A percentile compares a stretch with the other conserved stretches of the same genome.
phyloP scores from a whole-genome alignment of 2,329 filamentous ascomycete species.

The Hyphodiscus sp. region DNA sequence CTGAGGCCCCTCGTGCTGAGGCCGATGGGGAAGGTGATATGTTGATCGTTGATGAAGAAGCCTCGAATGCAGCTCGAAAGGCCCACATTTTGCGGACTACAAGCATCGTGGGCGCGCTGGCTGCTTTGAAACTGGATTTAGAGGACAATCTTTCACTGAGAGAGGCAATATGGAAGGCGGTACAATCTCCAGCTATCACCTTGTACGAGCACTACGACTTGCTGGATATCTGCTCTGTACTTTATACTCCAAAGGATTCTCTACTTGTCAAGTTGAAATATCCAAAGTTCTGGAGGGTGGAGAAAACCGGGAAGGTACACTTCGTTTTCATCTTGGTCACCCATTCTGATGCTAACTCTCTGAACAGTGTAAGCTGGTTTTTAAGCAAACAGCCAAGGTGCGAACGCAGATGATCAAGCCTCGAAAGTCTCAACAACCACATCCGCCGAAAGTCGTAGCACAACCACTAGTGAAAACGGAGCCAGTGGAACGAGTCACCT shows the following conservation, averaged over 20 bases:
- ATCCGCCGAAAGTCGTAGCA: constrained; percentile 1
- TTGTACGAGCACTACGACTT: constrained; percentile 43
- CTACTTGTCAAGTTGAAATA: constrained; percentile 41
- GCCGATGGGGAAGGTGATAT: constrained; percentile 13
- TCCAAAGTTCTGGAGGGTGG: constrained; percentile 40
- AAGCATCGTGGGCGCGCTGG: constrained; percentile 40
- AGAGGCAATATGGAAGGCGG: constrained; percentile 42
- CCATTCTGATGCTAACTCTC: constrained; percentile 4
- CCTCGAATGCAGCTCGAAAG: constrained; percentile 39
- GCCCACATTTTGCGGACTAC: constrained; percentile 42
- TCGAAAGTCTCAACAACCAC: neutral
- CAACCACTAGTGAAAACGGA: neutral
- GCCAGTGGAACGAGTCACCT: neutral
- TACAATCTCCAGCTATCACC: constrained; percentile 41
- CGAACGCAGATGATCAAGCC: constrained; percentile 15
- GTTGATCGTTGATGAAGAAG: constrained; percentile 41
- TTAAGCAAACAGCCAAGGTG: constrained; percentile 25
- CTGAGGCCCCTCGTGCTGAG: constrained; percentile 17
- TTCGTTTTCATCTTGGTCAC: neutral
- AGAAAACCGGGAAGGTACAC: constrained; percentile 32
- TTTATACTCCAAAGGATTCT: constrained; percentile 43
- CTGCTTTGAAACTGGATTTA: constrained; percentile 42
- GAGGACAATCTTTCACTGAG: constrained; percentile 39
- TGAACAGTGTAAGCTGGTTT: constrained; percentile 24
- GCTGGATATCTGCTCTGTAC: constrained; percentile 43